These are phyloP conservation scores for Leccinum fibrillosum DNA, from an alignment of 768 basidiomycete genomes.

Conservation along the genomic window DNA sequence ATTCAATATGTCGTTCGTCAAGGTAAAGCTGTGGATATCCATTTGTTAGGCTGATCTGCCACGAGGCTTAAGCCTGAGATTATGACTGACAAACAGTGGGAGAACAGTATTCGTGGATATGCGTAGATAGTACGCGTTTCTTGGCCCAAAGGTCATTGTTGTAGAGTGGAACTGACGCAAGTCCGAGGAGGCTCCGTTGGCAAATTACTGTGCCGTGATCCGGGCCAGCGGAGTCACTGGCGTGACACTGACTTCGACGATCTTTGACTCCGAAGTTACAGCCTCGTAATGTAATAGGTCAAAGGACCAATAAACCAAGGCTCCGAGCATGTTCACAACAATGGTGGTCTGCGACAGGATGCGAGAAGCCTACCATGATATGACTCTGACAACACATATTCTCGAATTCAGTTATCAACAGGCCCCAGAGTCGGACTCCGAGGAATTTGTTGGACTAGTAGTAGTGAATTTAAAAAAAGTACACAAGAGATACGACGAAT, in stretches of 20 bases:
- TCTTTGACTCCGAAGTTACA: too few species aligned
- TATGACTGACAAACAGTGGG: slow-evolving; percentile 67
- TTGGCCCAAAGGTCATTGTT: slow-evolving; percentile 60
- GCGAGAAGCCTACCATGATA: too few species aligned
- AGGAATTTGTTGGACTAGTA: too few species aligned
- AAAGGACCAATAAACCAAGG: not conserved
- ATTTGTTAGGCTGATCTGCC: slow-evolving; percentile 5
- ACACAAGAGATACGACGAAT: not conserved
- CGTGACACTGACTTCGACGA: too few species aligned
- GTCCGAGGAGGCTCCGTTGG: not conserved
- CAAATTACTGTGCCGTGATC: too few species aligned
- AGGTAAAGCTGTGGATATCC: slow-evolving; percentile 61
- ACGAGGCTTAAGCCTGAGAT: not conserved
- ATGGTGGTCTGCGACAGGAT: too few species aligned
- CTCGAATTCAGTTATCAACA: not conserved
- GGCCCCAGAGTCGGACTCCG: too few species aligned
- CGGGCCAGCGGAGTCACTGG: too few species aligned
- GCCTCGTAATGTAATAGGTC: too few species aligned
- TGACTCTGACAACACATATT: not conserved
- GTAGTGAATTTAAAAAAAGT: too few species aligned
- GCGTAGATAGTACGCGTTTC: slow-evolving; percentile 82
- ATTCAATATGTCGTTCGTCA: slow-evolving; percentile 81
- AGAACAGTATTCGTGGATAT: slow-evolving; percentile 69
- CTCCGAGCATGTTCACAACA: not conserved
- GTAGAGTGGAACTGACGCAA: not conserved